Evolutionary conservation across 176 grass and related monocot genomes (phyloP), one percentile per base, ranked within the genome.

Genomic region (Rhynchospora breviuscula): DNA sequence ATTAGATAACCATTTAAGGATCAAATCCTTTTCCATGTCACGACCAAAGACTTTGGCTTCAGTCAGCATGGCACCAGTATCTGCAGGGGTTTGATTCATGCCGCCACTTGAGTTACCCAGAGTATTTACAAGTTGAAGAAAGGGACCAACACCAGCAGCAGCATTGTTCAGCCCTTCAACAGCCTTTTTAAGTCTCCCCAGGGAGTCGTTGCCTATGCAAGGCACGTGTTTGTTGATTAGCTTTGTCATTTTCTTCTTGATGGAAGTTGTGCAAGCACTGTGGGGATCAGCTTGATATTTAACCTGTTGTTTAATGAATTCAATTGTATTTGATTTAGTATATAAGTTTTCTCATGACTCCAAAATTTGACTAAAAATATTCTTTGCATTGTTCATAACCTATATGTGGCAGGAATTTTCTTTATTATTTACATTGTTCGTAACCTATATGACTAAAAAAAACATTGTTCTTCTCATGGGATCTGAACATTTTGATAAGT

Each of bases 21-120:
- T 26, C n/a, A 63, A 17, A 5, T 84, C 1, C 79, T 84, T 84
- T 5, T 90, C 85, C 0, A 4, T 75, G 17, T 75, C 64, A 78
- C 88, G 88, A 0, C 85, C 88, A 57, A 87, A 90, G 0, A 87
- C 67, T 6, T 69, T 31, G 15, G 5, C 61, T 19, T 79, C 26
- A 0, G 33, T 83, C 63, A 84, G 14, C 22, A 62, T 10, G 29
- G 81, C 85, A 7, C 81, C 46, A 18, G 54, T 84, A 12, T 90
- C 53, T 2, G n/a, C 22, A 33, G 19, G 3, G 23, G 5, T 74
- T 25, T 5, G 45, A 48, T 75, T 61, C 49, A n/a, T 11, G 11
- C 4, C 15, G 3, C 40, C n/a, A 72, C 82, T 23, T 58, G 8
- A 49, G 59, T 60, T n/a, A 21, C 31, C 7, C 44, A 19, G 14